Percentiles rank a stretch among this genome's conserved stretches.
These are phyloP conservation scores for Annulohypoxylon stygium DNA, from an alignment of 495 filamentous ascomycete genomes.

Conservation along the genomic window DNA sequence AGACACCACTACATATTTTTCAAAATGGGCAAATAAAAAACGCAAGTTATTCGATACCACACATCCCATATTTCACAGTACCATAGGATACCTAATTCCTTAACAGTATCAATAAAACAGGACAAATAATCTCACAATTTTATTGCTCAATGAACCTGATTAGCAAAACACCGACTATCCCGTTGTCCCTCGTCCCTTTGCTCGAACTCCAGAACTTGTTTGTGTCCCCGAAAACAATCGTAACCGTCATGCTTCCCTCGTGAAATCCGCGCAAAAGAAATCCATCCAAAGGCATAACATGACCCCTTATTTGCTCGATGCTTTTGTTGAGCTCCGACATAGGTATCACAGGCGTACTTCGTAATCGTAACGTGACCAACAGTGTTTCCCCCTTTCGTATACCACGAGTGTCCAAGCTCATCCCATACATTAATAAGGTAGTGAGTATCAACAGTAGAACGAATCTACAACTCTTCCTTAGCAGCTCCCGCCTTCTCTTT, in stretches of 20 bases:
- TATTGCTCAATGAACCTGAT: background rate
- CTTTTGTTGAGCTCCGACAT: background rate
- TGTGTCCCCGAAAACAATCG: background rate
- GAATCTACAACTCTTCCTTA: constrained; percentile 55
- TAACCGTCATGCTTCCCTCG: background rate
- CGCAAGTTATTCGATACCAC: no score
- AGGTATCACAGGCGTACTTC: constrained; percentile 5
- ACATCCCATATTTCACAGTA: background rate
- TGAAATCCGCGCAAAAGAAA: background rate
- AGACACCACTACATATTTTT: no score
- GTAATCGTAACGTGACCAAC: background rate
- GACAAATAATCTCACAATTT: background rate
- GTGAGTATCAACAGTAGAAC: background rate
- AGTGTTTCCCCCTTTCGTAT: no score
- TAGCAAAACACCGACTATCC: background rate
- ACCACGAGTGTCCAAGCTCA: background rate
- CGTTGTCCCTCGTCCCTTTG: background rate
- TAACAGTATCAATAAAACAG: background rate
- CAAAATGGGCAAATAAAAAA: no score
- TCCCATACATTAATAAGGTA: background rate
- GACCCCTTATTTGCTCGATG: background rate
- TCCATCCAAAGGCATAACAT: background rate
- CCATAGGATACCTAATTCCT: background rate
- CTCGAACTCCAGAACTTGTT: constrained; percentile 6
- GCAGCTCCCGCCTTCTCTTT: constrained; percentile 64